These are phyloP conservation scores for Torulaspora microellipsoides DNA, from an alignment of 805 yeast genomes.

Conservation along the genomic window DNA sequence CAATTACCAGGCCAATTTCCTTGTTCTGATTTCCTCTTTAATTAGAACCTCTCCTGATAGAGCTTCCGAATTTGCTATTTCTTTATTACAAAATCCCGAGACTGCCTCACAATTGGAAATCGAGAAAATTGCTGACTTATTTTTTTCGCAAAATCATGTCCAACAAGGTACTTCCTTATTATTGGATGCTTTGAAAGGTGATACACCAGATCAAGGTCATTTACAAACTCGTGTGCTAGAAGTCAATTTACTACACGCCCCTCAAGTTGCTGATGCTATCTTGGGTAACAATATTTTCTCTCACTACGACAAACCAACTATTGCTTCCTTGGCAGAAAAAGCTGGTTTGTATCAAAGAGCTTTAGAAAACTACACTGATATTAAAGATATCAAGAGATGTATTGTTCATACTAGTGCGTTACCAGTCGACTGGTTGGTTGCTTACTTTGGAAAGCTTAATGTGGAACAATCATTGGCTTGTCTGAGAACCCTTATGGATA, in stretches of 20 bases:
- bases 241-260: constrained; percentile 90
- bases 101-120: constrained; percentile 60
- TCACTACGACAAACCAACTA: constrained; percentile 89
- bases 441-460: constrained; percentile 87
- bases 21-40: constrained; percentile 83
- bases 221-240: constrained; percentile 92
- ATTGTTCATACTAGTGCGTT: constrained; percentile 79
- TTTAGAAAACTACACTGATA: constrained; percentile 89
- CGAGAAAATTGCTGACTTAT: constrained; percentile 87
- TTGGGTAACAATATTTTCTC: constrained; percentile 93
- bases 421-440: constrained; percentile 91
- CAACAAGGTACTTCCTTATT: constrained; percentile 98
- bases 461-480: constrained; percentile 90
- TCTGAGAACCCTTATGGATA: constrained; percentile 77
- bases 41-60: constrained; percentile 94
- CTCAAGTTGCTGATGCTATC: constrained; percentile 99
- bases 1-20: constrained; percentile 82
- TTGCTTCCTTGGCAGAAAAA: constrained; percentile 89
- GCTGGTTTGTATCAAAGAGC: constrained; percentile 97
- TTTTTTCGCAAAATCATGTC: constrained; percentile 87
- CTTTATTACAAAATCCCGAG: constrained; percentile 63
- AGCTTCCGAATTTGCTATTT: constrained; percentile 94
- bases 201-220: constrained; percentile 91
- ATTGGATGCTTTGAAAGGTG: constrained; percentile 90
- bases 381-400: constrained; percentile 92